These are phyloP conservation scores for Trichopus zeylanicus DNA, from an alignment of 116 monocot species.

Conservation along the genomic window DNA sequence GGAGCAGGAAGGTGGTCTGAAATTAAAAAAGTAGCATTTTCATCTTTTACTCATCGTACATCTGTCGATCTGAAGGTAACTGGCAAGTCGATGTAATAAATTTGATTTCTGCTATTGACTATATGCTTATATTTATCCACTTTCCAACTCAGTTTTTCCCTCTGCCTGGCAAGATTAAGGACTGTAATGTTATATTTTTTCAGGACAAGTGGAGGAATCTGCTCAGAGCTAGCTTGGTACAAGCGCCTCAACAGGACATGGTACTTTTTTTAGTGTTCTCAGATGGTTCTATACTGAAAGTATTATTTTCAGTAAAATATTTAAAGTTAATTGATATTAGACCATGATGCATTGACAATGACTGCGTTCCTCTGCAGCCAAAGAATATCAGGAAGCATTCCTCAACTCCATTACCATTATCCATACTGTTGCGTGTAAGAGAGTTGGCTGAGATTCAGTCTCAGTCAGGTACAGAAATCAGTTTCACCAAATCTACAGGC, in stretches of 20 bases:
- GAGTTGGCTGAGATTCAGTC: conserved; percentile 57
- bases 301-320: no score
- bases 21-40: conserved; percentile 46
- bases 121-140: neutral
- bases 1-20: conserved; percentile 82
- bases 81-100: neutral
- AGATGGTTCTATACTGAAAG: no score
- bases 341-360: no score
- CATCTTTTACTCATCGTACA: conserved; percentile 57
- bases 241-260: no score
- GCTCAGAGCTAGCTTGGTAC: conserved; percentile 52
- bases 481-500: no score
- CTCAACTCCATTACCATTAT: conserved; percentile 38
- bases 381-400: conserved; percentile 31
- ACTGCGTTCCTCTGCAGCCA: conserved; percentile 10
- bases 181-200: no score
- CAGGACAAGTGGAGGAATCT: conserved; percentile 87
- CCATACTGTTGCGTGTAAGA: conserved; percentile 53
- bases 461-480: conserved; percentile 24
- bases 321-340: no score
- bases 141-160: no score
- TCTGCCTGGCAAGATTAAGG: no score
- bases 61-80: conserved; percentile 76
- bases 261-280: no score
- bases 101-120: neutral